phyloP scores from a whole-genome alignment of 1,139 yeast genomes.

The Saccharomyces pastorianus region DNA sequence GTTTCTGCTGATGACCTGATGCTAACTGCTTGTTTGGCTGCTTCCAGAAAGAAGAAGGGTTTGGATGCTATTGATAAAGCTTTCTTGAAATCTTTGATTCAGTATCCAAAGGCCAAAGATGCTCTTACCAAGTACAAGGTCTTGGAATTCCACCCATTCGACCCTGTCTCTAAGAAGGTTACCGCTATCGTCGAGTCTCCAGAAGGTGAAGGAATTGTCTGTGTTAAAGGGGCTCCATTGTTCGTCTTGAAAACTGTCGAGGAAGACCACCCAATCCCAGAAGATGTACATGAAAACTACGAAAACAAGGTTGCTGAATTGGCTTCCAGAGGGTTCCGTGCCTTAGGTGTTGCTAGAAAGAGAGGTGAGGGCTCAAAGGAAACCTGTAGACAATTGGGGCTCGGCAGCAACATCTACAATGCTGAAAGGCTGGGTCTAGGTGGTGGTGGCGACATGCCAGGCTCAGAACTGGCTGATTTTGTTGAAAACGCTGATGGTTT shows the following conservation, averaged over 20 bases:
- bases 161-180: conserved; percentile 95
- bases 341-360: conserved; percentile 98
- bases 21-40: conserved; percentile 98
- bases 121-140: conserved; percentile 94
- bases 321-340: conserved; percentile 97
- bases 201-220: conserved; percentile 90
- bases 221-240: conserved; percentile 98
- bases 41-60: conserved; percentile 98
- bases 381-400: conserved; percentile 95
- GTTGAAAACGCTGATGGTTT: conserved; percentile 96
- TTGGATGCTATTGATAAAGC: conserved; percentile 97
- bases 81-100: conserved; percentile 81
- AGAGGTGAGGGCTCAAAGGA: conserved; percentile 98
- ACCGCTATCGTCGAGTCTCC: conserved; percentile 91
- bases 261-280: conserved; percentile 94
- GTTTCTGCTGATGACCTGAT: conserved; percentile 94
- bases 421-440: conserved; percentile 95
- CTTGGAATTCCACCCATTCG: conserved; percentile 92
- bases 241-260: conserved; percentile 92
- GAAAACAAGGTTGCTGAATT: conserved; percentile 96
- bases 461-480: conserved; percentile 91
- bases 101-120: conserved; percentile 88
- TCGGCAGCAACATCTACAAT: conserved; percentile 94
- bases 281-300: conserved; percentile 89
- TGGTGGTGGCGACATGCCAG: conserved; percentile 94